Conservation (phyloP, 2,329 filamentous ascomycete species). For the Neoscytalidium dimidiatum region DNA sequence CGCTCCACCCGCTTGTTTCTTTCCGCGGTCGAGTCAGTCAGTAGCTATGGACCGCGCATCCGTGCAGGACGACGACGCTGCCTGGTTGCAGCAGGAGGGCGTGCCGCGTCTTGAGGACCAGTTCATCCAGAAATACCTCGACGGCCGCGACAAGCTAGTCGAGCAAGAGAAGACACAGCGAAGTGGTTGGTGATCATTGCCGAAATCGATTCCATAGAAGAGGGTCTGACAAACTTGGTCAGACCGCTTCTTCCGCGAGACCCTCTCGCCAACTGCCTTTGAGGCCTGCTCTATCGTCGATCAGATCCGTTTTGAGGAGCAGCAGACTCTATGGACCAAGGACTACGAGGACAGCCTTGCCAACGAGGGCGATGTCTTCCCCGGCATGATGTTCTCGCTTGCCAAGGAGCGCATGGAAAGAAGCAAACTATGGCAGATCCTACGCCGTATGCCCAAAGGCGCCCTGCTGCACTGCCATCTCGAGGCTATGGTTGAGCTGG, state of each 20-base stretch:
- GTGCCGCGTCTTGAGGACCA: slow-evolving; percentile 59
- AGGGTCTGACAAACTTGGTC: slow-evolving; percentile 30
- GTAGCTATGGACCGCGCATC: slow-evolving; percentile 15
- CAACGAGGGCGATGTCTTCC: slow-evolving; percentile 67
- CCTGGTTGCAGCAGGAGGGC: slow-evolving; percentile 45
- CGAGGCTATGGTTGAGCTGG: slow-evolving; percentile 87
- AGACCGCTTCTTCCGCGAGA: slow-evolving; percentile 71
- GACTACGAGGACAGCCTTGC: slow-evolving; percentile 71
- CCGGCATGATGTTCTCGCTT: slow-evolving; percentile 90
- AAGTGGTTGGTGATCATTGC: slow-evolving; percentile 61
- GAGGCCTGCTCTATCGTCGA: slow-evolving; percentile 79
- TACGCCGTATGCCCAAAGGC: slow-evolving; percentile 87
- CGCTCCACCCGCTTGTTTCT: neutral
- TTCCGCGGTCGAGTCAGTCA: neutral
- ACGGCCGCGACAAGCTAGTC: slow-evolving; percentile 74
- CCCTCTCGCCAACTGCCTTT: slow-evolving; percentile 75
- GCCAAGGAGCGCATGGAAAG: slow-evolving; percentile 84
- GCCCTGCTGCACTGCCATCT: slow-evolving; percentile 83
- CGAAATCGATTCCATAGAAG: slow-evolving; percentile 4
- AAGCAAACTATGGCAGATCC: slow-evolving; percentile 82
- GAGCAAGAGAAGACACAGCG: slow-evolving; percentile 78
- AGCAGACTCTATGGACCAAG: slow-evolving; percentile 73
- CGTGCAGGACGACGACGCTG: slow-evolving; percentile 31
- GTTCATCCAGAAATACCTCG: slow-evolving; percentile 80
- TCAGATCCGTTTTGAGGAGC: slow-evolving; percentile 76